Evolutionary conservation across 768 basidiomycete genomes (phyloP), one percentile per base, ranked within the genome.

Genomic region (Amanita molliuscula): DNA sequence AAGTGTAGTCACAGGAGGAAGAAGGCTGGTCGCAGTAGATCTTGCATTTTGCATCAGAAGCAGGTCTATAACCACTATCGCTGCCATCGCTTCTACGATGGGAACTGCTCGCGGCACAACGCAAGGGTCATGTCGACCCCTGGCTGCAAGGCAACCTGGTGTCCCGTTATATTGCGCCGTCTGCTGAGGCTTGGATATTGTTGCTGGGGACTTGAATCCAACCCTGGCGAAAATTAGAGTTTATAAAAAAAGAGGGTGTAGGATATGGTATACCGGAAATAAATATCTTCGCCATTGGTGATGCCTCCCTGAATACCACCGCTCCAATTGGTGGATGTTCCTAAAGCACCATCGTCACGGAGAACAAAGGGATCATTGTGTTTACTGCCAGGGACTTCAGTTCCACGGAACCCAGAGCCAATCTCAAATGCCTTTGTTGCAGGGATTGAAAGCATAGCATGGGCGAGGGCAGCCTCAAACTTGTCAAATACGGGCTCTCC

Each of bases 401-500:
- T 91, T 6, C 96, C 96, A 56, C 80, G 76, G 77, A 99, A 96
- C 21, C 96, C 96, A 26, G 91, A 95, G 35, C 96, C 96, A 55
- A 98, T 83, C 69, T 99, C 96, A 65, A 99, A 98, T 5, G 82
- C 92, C 62, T 99, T 99, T 48, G 96, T 98, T 15, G 96, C 95
- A 23, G 96, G 96, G 61, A 99, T 96, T 48, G 93, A 96, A 47
- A 99, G 78, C 95, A 99, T 98, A 6, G 96, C 96, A 63, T 98
- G 96, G 10, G 79, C 95, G 53, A 99, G 82, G 54, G 79, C 79
- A 16, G 96, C 96, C 67, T 96, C 95, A 65, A 98, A 85, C 68
- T 98, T 98, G 78, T 99, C 94, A 66, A 99, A 98, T 45, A 90
- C 87, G 47, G 96, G 96, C 66, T 98, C 96, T 44, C 96, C 96